Base-by-base conservation (phyloP, 345 rosid species). In the Leavenworthia alabamica region DNA sequence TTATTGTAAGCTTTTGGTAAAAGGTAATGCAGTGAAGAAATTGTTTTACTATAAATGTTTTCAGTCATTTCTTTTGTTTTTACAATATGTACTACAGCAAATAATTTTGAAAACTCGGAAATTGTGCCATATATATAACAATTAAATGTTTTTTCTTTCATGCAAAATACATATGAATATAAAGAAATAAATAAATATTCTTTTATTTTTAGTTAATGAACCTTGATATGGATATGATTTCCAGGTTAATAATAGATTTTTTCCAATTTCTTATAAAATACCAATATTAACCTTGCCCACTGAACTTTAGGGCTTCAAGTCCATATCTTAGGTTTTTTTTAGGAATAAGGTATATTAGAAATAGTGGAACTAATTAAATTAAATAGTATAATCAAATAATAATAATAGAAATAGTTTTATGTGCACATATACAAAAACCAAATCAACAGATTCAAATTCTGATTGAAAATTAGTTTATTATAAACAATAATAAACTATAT, bases 301-400 rank as follows among this genome's bases (percentile, higher is more conserved):
- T 46, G 11, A 54, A 31, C 35, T 55, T 70, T 62, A 62, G 74
- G 74, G 57, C 56, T 70, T 62, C 52, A 56, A 46, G 64, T 64
- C 63, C 37, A 45, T 54, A 65, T 45, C n/a, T 33, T 62, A 55
- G 69, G 56, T 46, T 62, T 53, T 48, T 41, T 62, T 54, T 40
- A 3, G 46, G 45, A 19, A 22, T 56, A 40, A 2, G 12, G 29
- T 32, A 62, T 39, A 37, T 56, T 54, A 45, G 29, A 22, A 31
- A 37, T 68, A 33, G 15, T 50, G 66, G 8, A 49, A 50, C 10
- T 60, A 43, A 52, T 36, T 32, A 43, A 49, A 50, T 7, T 60
- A 43, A 52, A 44, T 32, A 43, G 32, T 52, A 24, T 10, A 31
- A 22, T 14, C 33, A 23, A 17, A 42, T 23, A 22, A 8, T 8